Evolutionary conservation across 331 rosid species (phyloP), one percentile per base, ranked within the genome.

Genomic region (Rosa hybrid): DNA sequence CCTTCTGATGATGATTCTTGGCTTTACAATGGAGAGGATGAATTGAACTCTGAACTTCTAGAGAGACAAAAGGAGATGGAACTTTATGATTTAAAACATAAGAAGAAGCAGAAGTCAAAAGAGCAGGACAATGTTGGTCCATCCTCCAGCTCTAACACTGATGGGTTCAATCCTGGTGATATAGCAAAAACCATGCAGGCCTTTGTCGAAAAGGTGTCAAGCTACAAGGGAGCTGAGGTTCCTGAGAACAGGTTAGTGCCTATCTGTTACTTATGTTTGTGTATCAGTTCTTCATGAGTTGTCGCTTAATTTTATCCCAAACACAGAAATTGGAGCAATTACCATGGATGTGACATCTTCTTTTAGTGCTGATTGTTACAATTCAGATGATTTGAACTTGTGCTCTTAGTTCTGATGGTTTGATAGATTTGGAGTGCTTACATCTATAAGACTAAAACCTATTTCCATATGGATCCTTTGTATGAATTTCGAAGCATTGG

Each of bases 31-130:
- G 98, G 97, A 64, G 99, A 96, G 77, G 98, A 87, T 50, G 99
- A 93, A 60, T 83, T 96, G 82, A 91, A 87, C 86, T 80, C 90
- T 51, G 94, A 90, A 34, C 94, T 96, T 77, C 63, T 84, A 79
- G 94, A 93, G 87, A 90, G 99, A 78, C 98, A 91, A 74, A 90
- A 90, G 90, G 99, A 96, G 89, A 87, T 93, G 90, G 94, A 92
- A 49, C 88, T 79, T 62, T 89, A 84, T 84, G 87, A 90, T 77
- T 84, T 80, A 48, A 88, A 91, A 82, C 91, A 85, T 86, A 84
- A 88, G 73, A 84, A 77, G 86, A 91, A 87, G 86, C 90, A 89
- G 77, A 90, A 93, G 85, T 84, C 77, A 3, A 88, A 88, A 60
- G 87, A 82, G 81, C 82, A 84, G 76, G 89, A 89, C 23, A 84